These are phyloP conservation scores for Noccaea caerulescens DNA, from an alignment of 345 rosid genomes.

Conservation along the genomic window DNA sequence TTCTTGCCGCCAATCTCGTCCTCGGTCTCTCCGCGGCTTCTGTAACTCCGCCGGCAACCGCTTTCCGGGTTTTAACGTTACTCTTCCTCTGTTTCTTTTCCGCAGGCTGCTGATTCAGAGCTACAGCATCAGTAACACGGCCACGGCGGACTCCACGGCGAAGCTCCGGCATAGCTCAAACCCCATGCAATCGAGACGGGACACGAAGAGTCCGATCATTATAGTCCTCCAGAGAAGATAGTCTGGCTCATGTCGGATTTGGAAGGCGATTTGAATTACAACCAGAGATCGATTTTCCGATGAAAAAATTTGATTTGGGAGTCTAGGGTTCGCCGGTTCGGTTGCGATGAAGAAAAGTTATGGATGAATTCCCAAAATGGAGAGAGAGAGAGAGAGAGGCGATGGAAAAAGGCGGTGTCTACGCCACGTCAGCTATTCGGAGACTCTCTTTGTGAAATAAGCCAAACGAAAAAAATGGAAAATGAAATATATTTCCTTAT, in stretches of 20 bases:
- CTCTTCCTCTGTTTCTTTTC: slow-evolving; percentile 39
- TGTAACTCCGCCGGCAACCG: slow-evolving; percentile 44
- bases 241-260: slow-evolving; percentile 44
- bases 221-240: slow-evolving; percentile 37
- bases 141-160: slow-evolving; percentile 82
- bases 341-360: slow-evolving; percentile 21
- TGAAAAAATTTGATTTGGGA: slow-evolving; percentile 12
- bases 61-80: slow-evolving; percentile 51
- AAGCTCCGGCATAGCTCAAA: slow-evolving; percentile 88
- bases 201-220: slow-evolving; percentile 53
- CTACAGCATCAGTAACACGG: slow-evolving; percentile 50
- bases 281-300: slow-evolving; percentile 38
- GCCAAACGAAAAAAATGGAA: neutral
- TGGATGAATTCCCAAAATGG: slow-evolving; percentile 31
- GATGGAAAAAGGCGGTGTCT: slow-evolving; percentile 19
- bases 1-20: slow-evolving; percentile 60
- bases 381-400: slow-evolving; percentile 12
- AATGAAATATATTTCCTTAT: neutral
- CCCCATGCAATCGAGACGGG: slow-evolving; percentile 72
- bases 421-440: slow-evolving; percentile 40
- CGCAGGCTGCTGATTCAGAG: slow-evolving; percentile 38
- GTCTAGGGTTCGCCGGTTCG: slow-evolving; percentile 54
- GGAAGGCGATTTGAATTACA: neutral
- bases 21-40: slow-evolving; percentile 53
- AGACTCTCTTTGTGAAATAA: neutral